Percentiles rank a stretch among this genome's conserved stretches.
These are phyloP conservation scores for Pseudogymnoascus sp. DNA, from an alignment of 2,329 filamentous ascomycete species.

Conservation along the genomic window DNA sequence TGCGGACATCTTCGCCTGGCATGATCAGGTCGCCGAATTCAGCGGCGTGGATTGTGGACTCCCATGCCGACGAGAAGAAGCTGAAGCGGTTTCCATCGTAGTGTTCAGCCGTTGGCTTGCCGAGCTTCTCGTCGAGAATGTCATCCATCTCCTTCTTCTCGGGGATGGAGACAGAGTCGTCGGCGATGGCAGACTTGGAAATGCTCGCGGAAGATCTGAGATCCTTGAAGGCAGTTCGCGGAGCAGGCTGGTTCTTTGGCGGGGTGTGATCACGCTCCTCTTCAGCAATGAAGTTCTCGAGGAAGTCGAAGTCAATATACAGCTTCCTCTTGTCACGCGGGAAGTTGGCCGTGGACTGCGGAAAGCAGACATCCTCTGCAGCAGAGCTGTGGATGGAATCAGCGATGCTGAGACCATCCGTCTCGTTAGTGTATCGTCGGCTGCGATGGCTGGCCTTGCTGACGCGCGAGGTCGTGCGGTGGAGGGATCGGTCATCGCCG, in stretches of 20 bases:
- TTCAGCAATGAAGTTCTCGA: constrained; percentile 81
- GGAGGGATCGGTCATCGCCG: constrained; percentile 49
- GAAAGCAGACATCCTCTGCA: constrained; percentile 86
- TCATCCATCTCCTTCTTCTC: constrained; percentile 39
- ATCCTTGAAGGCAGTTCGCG: constrained; percentile 26
- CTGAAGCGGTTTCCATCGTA: constrained; percentile 76
- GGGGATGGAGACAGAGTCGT: constrained; percentile 35
- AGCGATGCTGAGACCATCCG: constrained; percentile 53
- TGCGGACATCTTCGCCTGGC: constrained; percentile 81
- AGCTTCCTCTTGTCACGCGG: constrained; percentile 68
- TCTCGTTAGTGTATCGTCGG: constrained; percentile 52
- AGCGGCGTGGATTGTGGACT: constrained; percentile 84
- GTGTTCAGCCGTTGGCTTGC: constrained; percentile 27
- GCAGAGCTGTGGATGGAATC: constrained; percentile 58
- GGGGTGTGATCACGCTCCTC: constrained; percentile 38
- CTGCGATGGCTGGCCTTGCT: constrained; percentile 44
- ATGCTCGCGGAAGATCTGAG: constrained; percentile 22
- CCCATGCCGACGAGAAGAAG: constrained; percentile 92
- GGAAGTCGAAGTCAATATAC: constrained; percentile 83
- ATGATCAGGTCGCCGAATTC: constrained; percentile 83
- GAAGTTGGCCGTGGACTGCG: constrained; percentile 57
- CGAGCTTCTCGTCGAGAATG: constrained; percentile 28
- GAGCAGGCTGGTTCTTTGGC: constrained; percentile 25
- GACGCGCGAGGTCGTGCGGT: constrained; percentile 60
- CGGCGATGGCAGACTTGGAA: constrained; percentile 26